These are phyloP conservation scores for Pyricularia sp. DNA, from an alignment of 2,329 filamentous ascomycete species.

Conservation along the genomic window DNA sequence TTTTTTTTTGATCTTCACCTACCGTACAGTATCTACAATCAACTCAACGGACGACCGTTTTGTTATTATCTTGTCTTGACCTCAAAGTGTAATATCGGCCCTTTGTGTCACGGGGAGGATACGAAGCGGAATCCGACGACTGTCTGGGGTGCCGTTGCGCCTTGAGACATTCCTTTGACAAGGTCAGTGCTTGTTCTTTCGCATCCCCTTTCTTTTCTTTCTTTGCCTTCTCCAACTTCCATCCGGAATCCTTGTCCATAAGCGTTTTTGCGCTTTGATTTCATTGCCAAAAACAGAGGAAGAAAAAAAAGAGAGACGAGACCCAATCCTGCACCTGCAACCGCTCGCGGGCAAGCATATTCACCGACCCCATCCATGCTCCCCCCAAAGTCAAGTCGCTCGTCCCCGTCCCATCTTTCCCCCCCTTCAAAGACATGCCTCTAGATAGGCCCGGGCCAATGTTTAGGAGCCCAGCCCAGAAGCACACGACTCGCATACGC, in stretches of 20 bases:
- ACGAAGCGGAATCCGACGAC: neutral
- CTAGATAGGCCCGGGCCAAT: neutral
- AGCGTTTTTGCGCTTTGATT: neutral
- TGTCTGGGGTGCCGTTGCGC: neutral
- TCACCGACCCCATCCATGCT: neutral
- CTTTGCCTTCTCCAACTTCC: neutral
- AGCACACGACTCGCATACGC: neutral
- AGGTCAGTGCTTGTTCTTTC: neutral
- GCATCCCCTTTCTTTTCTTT: neutral
- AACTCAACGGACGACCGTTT: neutral
- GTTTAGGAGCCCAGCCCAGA: neutral
- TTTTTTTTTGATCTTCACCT: neutral
- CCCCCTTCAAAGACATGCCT: neutral
- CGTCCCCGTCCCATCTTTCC: neutral
- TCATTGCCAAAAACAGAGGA: neutral
- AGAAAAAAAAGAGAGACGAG: neutral
- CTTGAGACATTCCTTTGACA: neutral
- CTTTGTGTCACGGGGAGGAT: neutral
- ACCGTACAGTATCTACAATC: neutral
- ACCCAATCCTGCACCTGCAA: neutral
- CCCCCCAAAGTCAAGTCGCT: neutral
- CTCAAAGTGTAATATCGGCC: neutral
- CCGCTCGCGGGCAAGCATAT: neutral
- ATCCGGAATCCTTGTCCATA: neutral
- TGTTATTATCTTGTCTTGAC: neutral